Percentiles rank a stretch among this genome's conserved stretches.
These are phyloP conservation scores for Hondaea fermentalgiana DNA, from an alignment of 108 stramenopile species.

Conservation along the genomic window DNA sequence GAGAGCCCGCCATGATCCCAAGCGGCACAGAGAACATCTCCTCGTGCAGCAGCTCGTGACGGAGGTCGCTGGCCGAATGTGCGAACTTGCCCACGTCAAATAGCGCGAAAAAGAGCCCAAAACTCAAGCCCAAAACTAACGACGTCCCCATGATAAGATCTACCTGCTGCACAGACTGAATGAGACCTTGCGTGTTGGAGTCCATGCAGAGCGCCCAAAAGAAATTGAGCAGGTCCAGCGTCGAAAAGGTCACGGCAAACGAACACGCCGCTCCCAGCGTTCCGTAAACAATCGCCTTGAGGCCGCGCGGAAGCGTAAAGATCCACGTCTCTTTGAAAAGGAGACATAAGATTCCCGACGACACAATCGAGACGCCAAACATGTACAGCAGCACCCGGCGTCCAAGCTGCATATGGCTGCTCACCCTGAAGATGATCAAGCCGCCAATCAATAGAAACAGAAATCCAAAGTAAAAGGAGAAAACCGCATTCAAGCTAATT, in stretches of 20 bases:
- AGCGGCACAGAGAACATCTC: neutral
- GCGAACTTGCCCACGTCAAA: neutral
- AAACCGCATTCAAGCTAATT: neutral
- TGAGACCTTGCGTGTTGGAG: neutral
- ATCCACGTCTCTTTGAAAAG: neutral
- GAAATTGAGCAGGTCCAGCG: neutral
- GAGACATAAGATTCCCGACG: neutral
- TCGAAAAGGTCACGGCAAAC: neutral
- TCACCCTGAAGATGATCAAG: neutral
- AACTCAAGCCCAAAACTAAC: neutral
- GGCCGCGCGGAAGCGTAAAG: neutral
- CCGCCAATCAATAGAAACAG: neutral
- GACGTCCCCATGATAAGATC: neutral
- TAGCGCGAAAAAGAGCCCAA: neutral
- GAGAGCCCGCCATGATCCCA: neutral
- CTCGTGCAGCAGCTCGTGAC: neutral
- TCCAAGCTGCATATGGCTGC: neutral
- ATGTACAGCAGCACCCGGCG: neutral
- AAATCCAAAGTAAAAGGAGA: slow-evolving; percentile 6
- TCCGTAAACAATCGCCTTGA: neutral
- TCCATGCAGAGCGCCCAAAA: neutral
- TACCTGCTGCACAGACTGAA: neutral
- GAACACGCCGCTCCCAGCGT: neutral
- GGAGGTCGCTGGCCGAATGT: neutral
- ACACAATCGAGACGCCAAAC: neutral